Percentiles rank a stretch among this genome's conserved stretches.
phyloP scores from a whole-genome alignment of 768 basidiomycete genomes.

The Hysterangium stoloniferum region DNA sequence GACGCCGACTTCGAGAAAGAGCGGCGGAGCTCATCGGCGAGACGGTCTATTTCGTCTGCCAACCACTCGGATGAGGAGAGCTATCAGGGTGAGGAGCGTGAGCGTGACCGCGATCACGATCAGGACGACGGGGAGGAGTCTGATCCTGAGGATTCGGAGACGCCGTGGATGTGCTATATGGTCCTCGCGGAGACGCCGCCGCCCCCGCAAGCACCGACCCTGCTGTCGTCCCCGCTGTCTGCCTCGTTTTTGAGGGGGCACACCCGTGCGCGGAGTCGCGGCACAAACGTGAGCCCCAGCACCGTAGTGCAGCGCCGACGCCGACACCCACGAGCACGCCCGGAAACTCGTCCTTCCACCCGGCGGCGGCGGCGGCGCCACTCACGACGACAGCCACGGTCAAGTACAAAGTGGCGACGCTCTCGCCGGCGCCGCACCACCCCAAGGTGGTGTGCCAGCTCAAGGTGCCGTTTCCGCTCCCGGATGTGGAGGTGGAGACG shows the following conservation, averaged over 20 bases:
- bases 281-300: background rate
- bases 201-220: too few species aligned
- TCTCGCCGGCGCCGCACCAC: conserved; percentile 91
- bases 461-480: conserved; percentile 84
- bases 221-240: background rate
- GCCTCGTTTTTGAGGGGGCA: background rate
- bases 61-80: conserved; percentile 6
- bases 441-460: conserved; percentile 90
- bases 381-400: conserved; percentile 3
- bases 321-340: background rate
- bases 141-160: conserved; percentile 94
- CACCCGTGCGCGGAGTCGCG: background rate
- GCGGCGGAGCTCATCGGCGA: background rate
- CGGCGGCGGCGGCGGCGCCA: conserved; percentile 11
- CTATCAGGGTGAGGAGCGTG: background rate
- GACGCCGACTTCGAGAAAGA: too few species aligned
- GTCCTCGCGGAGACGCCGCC: conserved; percentile 30
- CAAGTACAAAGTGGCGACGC: conserved; percentile 65
- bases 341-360: conserved; percentile 11
- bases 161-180: conserved; percentile 90
- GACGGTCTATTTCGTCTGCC: background rate
- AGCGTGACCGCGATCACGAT: too few species aligned
- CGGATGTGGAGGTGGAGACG: conserved; percentile 67
- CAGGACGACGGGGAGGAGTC: conserved; percentile 59
- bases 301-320: background rate